Evolutionary conservation across 306 rosid genomes (phyloP).

Genomic region (Rubus parviflorus): DNA sequence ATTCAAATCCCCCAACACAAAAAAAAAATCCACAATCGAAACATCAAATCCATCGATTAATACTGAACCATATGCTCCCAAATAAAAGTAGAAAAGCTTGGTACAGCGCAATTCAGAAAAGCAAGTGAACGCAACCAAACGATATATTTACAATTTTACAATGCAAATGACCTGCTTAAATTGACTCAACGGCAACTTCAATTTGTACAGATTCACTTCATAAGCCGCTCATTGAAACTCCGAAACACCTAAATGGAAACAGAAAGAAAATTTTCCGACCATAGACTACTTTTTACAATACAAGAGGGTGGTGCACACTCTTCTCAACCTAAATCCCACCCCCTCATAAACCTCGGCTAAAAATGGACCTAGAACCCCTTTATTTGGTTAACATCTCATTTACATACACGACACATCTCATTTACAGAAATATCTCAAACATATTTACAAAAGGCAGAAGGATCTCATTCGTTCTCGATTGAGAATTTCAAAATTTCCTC

Average conservation of each 20-base stretch:
- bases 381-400: constrained; percentile 33
- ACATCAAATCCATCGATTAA: too few relatives aligned
- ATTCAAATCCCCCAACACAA: background rate
- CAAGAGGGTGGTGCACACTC: constrained; percentile 30
- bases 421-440: constrained; percentile 38
- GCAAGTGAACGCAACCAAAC: background rate
- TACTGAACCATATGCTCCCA: too few relatives aligned
- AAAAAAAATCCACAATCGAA: background rate
- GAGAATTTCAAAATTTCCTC: constrained; percentile 48
- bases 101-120: background rate
- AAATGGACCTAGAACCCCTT: constrained; percentile 13
- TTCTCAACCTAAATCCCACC: constrained; percentile 36
- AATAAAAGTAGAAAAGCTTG: background rate
- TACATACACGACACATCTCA: constrained; percentile 43
- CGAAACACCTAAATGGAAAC: constrained; percentile 29
- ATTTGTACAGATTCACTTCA: constrained; percentile 48
- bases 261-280: constrained; percentile 24
- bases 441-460: constrained; percentile 27
- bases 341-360: background rate
- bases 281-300: constrained; percentile 41
- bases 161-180: constrained; percentile 2
- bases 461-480: constrained; percentile 24
- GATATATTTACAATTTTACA: constrained; percentile 19
- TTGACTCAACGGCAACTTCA: constrained; percentile 37
- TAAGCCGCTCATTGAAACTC: constrained; percentile 36